Conservation (phyloP, 2,329 filamentous ascomycete genomes). For the Cladosporium cucumerinum region DNA sequence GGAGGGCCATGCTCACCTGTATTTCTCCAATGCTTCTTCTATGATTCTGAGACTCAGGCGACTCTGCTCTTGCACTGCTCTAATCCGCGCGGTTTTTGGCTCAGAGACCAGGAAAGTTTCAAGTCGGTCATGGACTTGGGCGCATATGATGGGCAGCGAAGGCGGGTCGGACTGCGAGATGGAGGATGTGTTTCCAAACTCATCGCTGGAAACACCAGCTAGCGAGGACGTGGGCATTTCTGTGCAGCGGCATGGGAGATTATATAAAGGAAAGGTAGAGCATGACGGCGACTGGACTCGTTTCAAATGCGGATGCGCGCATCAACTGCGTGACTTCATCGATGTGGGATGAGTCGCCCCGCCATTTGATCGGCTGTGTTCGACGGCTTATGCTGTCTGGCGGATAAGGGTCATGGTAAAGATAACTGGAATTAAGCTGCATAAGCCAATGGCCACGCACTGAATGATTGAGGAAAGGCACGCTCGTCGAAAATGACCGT, state of each 20-base stretch:
- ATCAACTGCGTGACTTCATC: conserved; percentile 2
- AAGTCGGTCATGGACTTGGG: conserved; percentile 57
- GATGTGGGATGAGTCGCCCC: not conserved
- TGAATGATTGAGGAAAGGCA: not conserved
- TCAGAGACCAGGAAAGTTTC: conserved; percentile 62
- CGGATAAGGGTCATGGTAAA: not conserved
- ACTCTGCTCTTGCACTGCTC: conserved; percentile 70
- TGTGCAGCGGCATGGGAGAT: conserved; percentile 12
- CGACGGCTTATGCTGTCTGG: not conserved
- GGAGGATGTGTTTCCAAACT: conserved; percentile 5
- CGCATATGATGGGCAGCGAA: conserved; percentile 35
- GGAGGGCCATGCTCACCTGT: conserved; percentile 58
- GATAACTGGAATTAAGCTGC: not conserved
- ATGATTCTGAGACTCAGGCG: conserved; percentile 70
- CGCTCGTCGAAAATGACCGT: not conserved
- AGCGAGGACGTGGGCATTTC: conserved; percentile 12
- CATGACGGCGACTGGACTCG: not conserved
- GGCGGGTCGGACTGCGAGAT: conserved; percentile 6
- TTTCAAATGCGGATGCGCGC: not conserved
- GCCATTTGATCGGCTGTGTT: not conserved
- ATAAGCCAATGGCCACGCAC: not conserved
- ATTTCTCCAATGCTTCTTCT: conserved; percentile 68
- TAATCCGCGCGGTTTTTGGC: conserved; percentile 55
- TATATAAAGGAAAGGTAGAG: not conserved
- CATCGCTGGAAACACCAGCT: conserved; percentile 12